A percentile compares a stretch with the other conserved stretches of the same genome.
Evolutionary conservation across 208 protist genomes (phyloP).

Genomic region (Leishmania amazonensis): DNA sequence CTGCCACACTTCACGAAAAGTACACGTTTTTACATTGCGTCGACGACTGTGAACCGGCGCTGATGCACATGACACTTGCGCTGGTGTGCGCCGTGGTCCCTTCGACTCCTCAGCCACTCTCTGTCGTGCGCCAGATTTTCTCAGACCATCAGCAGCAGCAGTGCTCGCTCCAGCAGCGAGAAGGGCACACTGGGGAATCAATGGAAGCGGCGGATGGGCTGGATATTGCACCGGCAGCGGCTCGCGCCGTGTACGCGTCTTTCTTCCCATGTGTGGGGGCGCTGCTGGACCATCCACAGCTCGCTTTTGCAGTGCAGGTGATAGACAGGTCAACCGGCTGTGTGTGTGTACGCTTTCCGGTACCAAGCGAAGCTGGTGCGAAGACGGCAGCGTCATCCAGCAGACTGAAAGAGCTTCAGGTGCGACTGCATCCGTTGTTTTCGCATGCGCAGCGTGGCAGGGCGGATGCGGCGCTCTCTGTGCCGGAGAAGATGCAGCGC

Average conservation of each 20-base stretch:
- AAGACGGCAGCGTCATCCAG: background rate
- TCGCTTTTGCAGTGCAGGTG: constrained; percentile 49
- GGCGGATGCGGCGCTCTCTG: constrained; percentile 22
- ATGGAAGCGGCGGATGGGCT: background rate
- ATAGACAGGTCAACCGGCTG: background rate
- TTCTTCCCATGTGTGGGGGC: constrained; percentile 41
- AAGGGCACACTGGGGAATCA: background rate
- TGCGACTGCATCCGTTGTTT: constrained; percentile 46
- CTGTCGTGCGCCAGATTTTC: constrained; percentile 9
- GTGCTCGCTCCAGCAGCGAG: background rate
- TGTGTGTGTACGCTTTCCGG: background rate
- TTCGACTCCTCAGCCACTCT: background rate
- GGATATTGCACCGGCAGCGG: background rate
- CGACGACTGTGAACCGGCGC: background rate
- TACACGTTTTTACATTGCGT: constrained; percentile 3
- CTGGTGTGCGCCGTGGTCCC: constrained; percentile 11
- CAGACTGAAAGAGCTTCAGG: background rate
- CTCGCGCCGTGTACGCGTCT: background rate
- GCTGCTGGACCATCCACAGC: constrained; percentile 56
- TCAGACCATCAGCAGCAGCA: background rate
- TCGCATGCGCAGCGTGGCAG: constrained; percentile 35
- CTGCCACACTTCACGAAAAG: background rate
- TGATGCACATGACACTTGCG: constrained; percentile 12
- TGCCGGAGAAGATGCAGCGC: background rate
- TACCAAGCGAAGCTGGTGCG: background rate